Conservation (phyloP, 2,329 filamentous ascomycete species). For the Fusarium aywerte region DNA sequence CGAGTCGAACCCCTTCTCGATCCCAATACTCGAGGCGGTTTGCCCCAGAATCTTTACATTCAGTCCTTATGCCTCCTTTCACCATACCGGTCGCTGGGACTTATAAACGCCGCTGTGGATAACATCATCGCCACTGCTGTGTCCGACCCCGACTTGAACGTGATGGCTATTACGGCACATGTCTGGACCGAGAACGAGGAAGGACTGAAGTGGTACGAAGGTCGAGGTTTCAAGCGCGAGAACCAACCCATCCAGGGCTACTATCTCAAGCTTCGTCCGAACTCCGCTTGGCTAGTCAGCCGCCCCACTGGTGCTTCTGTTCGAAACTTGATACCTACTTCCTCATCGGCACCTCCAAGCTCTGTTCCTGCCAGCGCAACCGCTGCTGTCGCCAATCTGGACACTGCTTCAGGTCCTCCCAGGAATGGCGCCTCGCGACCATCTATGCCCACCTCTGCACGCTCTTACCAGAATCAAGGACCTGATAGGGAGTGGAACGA, state of each 20-base stretch:
- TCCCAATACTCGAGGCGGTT: conserved; percentile 19
- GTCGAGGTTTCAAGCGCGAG: conserved; percentile 65
- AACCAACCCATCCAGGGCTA: conserved; percentile 65
- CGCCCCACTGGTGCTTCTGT: conserved; percentile 54
- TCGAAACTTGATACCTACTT: conserved; percentile 36
- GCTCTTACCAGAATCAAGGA: conserved; percentile 68
- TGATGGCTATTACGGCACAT: conserved; percentile 67
- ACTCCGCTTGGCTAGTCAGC: conserved; percentile 69
- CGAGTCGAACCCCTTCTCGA: conserved; percentile 61
- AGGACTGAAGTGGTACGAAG: conserved; percentile 70
- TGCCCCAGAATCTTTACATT: conserved; percentile 67
- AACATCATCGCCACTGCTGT: conserved; percentile 58
- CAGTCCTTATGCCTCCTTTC: conserved; percentile 72
- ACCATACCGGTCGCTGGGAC: conserved; percentile 69
- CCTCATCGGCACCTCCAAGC: conserved; percentile 30
- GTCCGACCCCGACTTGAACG: conserved; percentile 52
- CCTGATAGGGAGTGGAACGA: conserved; percentile 74
- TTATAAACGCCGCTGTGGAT: conserved; percentile 67
- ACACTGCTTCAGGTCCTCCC: conserved; percentile 43
- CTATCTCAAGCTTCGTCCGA: conserved; percentile 70
- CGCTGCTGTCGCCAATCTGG: conserved; percentile 49
- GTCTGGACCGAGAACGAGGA: conserved; percentile 76
- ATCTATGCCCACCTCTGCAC: conserved; percentile 47
- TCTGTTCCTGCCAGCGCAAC: conserved; percentile 45
- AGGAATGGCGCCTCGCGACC: conserved; percentile 36